A percentile compares a stretch with the other conserved stretches of the same genome.
phyloP scores from a whole-genome alignment of 331 rosid genomes.

The Telfairia occidentalis region DNA sequence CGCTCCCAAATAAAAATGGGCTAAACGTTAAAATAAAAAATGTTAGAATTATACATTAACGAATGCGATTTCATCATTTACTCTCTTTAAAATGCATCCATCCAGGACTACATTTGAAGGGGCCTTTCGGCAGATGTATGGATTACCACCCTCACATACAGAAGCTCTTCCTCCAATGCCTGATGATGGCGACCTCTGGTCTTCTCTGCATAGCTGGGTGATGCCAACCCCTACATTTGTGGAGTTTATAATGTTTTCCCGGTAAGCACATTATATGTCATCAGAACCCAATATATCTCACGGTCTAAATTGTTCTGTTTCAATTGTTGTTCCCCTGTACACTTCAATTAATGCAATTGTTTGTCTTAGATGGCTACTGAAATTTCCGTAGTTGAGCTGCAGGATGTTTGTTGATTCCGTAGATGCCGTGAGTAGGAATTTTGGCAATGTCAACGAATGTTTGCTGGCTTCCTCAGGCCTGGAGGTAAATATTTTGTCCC shows the following conservation, averaged over 20 bases:
- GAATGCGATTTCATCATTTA: not conserved
- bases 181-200: conserved; percentile 81
- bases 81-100: conserved; percentile 12
- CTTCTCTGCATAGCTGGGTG: conserved; percentile 94
- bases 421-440: conserved; percentile 52
- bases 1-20: no score
- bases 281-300: not conserved
- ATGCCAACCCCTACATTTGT: conserved; percentile 95
- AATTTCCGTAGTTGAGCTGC: conserved; percentile 22
- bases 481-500: conserved; percentile 41
- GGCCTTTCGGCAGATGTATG: conserved; percentile 62
- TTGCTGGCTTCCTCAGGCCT: conserved; percentile 55
- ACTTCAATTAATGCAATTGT: not conserved
- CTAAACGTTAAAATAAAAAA: no score
- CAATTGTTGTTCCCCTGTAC: not conserved
- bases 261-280: conserved; percentile 29
- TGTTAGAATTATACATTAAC: not conserved
- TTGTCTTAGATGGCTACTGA: not conserved
- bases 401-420: conserved; percentile 89
- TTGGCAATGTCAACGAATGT: conserved; percentile 28
- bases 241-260: conserved; percentile 77
- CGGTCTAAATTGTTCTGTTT: not conserved
- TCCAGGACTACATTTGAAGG: conserved; percentile 73
- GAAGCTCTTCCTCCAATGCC: conserved; percentile 96
- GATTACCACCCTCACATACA: conserved; percentile 41